Conservation (phyloP, 164 flowering plant species). For the Hamamelis virginiana region DNA sequence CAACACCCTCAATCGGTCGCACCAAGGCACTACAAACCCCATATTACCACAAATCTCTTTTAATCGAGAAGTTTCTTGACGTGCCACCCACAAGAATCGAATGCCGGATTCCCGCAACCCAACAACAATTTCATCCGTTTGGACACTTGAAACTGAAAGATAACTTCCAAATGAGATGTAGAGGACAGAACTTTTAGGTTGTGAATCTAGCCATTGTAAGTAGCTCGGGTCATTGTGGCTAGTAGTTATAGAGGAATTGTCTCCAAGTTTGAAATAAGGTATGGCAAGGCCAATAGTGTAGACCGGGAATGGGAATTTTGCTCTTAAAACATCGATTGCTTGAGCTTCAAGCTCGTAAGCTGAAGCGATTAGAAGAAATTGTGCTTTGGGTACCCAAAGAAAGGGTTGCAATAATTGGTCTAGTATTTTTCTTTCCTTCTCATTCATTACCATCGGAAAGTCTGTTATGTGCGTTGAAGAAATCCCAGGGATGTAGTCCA, state of each 20-base stretch:
- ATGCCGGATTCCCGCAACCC: constrained; percentile 30
- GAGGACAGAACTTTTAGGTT: constrained; percentile 32
- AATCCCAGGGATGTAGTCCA: no score
- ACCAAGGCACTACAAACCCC: constrained; percentile 49
- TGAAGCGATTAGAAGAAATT: constrained; percentile 43
- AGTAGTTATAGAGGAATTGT: background rate
- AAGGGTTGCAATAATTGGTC: constrained; percentile 10
- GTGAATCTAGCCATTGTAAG: constrained; percentile 46
- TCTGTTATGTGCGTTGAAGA: no score
- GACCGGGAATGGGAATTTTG: constrained; percentile 28
- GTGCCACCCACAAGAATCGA: constrained; percentile 37
- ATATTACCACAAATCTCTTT: constrained; percentile 6
- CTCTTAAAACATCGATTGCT: constrained; percentile 28
- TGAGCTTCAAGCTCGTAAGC: constrained; percentile 49
- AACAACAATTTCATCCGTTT: constrained; percentile 33
- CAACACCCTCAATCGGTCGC: constrained; percentile 52
- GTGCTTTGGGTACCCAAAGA: constrained; percentile 27
- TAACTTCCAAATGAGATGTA: constrained; percentile 41
- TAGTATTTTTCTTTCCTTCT: background rate
- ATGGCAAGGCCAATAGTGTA: constrained; percentile 48
- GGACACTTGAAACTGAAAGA: constrained; percentile 30
- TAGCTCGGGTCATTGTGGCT: constrained; percentile 13
- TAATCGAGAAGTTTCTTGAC: constrained; percentile 30
- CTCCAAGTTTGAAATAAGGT: constrained; percentile 25
- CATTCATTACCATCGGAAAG: no score